Evolutionary conservation across 1,284 basidiomycete genomes (phyloP).

Genomic region (Afroboletus lepidellus): DNA sequence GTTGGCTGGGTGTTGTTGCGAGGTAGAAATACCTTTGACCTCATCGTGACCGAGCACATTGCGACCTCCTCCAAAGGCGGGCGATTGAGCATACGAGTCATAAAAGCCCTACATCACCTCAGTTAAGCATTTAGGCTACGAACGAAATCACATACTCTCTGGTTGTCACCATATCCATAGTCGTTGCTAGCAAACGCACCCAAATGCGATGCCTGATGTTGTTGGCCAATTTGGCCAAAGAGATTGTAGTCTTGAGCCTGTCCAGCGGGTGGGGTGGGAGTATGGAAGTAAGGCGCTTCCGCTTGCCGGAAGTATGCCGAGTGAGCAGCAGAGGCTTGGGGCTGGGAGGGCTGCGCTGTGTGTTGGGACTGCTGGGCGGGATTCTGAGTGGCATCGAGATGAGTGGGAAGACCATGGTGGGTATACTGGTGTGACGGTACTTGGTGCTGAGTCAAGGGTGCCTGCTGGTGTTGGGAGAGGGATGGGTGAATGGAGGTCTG

Average conservation of each 20-base stretch:
- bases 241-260: conserved; percentile 68
- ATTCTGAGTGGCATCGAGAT: conserved; percentile 56
- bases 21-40: conserved; percentile 59
- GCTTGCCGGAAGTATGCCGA: conserved; percentile 65
- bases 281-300: conserved; percentile 69
- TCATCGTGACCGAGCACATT: conserved; percentile 69
- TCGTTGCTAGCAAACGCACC: conserved; percentile 58
- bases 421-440: conserved; percentile 51
- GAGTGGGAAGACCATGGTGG: conserved; percentile 60
- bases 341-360: conserved; percentile 27
- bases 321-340: conserved; percentile 34
- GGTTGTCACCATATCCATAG: conserved; percentile 64
- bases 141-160: conserved; percentile 44
- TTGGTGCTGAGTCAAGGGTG: conserved; percentile 42
- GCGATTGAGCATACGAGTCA: conserved; percentile 63
- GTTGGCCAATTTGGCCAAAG: conserved; percentile 60
- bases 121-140: conserved; percentile 11
- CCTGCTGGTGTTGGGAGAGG: conserved; percentile 35
- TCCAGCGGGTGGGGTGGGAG: conserved; percentile 66
- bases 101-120: conserved; percentile 58
- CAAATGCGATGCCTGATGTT: conserved; percentile 56
- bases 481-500: conserved; percentile 33
- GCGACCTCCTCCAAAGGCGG: conserved; percentile 58
- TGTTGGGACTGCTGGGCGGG: conserved; percentile 39
- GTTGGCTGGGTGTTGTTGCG: conserved; percentile 53